Evolutionary conservation across 768 basidiomycete genomes (phyloP), one percentile per base, ranked within the genome.

Genomic region (Podaxis mareebaensis): DNA sequence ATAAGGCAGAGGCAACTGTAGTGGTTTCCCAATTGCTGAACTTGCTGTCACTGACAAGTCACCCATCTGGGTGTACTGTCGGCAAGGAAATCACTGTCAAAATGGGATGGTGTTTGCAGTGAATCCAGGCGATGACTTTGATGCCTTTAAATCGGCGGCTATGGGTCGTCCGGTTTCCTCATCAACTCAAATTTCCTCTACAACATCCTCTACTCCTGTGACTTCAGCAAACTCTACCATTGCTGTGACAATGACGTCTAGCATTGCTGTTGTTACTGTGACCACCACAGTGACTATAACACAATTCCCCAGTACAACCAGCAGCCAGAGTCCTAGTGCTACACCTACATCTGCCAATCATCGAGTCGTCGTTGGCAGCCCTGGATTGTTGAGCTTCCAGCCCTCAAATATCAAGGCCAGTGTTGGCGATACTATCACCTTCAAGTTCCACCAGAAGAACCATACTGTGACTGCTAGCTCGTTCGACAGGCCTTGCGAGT

Each of bases 61-160:
- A 20, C 63, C 66, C 8, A 57, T 67, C 33, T 67, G 66, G 66
- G 55, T 59, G 12, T 67, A 67, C 56, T 67, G 66, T 57, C 39
- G 44, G 6, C 63, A 64, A 61, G 66, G 60, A 20, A 64, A 56
- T 42, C 66, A 67, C 26, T 67, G 66, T 54, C 36, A 53, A 7
- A 26, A 44, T 51, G 64, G 65, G 40, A 67, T 67, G 66, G 66
- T 67, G 8, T 67, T 67, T 52, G 66, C 66, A 10, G 51, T 88
- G 67, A 90, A 90, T 69, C 82, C 87, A 3, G 85, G 81, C 15
- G 72, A 76, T 73, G 75, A 84, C 24, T 81, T 88, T 64, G 71
- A 76, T 4, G 79, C 81, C 3, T 89, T 88, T 80, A 77, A 84
- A 69, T 77, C 81, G 20, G 80, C 80, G 20, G 87, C 86, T 11